Conservation (phyloP, 305 asterid species). For the Fraxinus sp. region DNA sequence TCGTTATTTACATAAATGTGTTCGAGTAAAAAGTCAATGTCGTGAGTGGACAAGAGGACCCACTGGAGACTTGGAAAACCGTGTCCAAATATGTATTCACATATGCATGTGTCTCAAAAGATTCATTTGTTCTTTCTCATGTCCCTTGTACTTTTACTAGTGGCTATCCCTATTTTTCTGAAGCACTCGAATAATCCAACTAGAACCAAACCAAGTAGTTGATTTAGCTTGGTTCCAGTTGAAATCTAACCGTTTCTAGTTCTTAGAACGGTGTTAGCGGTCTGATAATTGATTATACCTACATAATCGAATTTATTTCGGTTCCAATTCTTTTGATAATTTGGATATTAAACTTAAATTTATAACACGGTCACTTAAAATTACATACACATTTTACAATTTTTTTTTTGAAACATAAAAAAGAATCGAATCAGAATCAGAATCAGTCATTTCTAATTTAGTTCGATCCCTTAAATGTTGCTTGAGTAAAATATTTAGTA, state of each 20-base stretch:
- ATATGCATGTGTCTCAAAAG: background rate
- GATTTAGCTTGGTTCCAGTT: background rate
- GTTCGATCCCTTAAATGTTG: too few species aligned
- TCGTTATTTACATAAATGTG: too few species aligned
- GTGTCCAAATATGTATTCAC: background rate
- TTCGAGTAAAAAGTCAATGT: background rate
- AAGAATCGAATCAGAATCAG: too few species aligned
- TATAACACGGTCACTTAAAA: background rate
- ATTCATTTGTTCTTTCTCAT: background rate
- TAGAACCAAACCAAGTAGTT: background rate
- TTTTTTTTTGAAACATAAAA: too few species aligned
- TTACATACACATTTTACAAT: too few species aligned
- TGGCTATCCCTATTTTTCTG: background rate
- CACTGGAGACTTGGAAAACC: background rate
- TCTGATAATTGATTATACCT: background rate
- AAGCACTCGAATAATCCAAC: background rate
- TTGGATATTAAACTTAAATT: background rate
- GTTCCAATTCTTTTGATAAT: background rate
- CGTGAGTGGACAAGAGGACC: background rate
- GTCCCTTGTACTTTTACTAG: background rate
- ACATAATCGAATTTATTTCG: too few species aligned
- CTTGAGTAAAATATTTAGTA: background rate
- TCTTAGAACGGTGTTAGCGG: background rate
- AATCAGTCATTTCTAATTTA: too few species aligned
- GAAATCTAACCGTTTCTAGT: background rate